A percentile compares a stretch with the other conserved stretches of the same genome.
These are phyloP conservation scores for Arctostaphylos glauca DNA, from an alignment of 148 eudicot genomes.

Conservation along the genomic window DNA sequence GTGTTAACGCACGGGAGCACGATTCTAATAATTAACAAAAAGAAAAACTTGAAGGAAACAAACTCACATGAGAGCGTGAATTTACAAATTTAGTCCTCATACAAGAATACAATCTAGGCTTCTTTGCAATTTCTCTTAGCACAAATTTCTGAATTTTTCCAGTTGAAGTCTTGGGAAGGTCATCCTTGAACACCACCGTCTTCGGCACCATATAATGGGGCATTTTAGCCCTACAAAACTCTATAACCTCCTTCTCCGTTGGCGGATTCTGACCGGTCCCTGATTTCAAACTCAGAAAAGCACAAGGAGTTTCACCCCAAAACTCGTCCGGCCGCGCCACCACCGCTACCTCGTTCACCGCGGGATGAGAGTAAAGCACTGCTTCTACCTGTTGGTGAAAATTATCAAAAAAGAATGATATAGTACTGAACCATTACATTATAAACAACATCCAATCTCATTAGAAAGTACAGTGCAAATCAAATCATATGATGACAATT, in stretches of 20 bases:
- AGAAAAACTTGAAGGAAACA: too few species aligned
- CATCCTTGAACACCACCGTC: conserved; percentile 21
- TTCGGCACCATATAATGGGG: conserved; percentile 6
- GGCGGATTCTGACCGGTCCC: neutral
- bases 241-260: conserved; percentile 20
- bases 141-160: conserved; percentile 29
- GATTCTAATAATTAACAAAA: too few species aligned
- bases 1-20: too few species aligned
- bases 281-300: conserved; percentile 29
- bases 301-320: conserved; percentile 54
- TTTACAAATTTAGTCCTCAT: too few species aligned
- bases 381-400: conserved; percentile 25
- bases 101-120: too few species aligned
- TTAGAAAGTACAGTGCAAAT: too few species aligned
- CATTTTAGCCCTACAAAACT: conserved; percentile 21
- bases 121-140: conserved; percentile 19
- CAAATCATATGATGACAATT: too few species aligned
- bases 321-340: conserved; percentile 47
- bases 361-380: conserved; percentile 21
- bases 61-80: too few species aligned
- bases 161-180: conserved; percentile 28
- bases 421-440: too few species aligned
- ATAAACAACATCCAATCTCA: too few species aligned
- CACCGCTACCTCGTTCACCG: conserved; percentile 39
- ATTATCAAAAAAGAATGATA: too few species aligned